Conservation (phyloP, 2,329 filamentous ascomycete genomes). For the Daldinia sp. region DNA sequence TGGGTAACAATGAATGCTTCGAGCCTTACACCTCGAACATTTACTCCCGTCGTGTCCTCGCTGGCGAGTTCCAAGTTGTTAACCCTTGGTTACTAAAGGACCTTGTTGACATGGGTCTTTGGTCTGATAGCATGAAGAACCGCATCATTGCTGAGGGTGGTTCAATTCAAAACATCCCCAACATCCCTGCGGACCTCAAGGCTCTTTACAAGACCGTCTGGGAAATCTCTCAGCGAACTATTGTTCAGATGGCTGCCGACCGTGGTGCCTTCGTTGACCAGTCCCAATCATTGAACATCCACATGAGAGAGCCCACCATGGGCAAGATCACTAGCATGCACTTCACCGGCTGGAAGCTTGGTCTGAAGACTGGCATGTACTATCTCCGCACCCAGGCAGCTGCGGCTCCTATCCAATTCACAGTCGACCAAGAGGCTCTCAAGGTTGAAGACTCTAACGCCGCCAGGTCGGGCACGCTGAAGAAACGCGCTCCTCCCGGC, state of each 20-base stretch:
- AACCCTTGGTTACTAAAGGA: constrained; percentile 99
- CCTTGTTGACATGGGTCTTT: constrained; percentile 95
- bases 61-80: constrained; percentile 98
- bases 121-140: constrained; percentile 99
- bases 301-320: constrained; percentile 99
- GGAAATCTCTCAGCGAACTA: constrained; percentile 96
- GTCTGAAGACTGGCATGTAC: constrained; percentile 99
- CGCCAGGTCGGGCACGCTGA: constrained; percentile 66
- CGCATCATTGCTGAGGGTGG: constrained; percentile 97
- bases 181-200: constrained; percentile 96
- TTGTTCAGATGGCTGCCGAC: constrained; percentile 98
- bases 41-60: constrained; percentile 96
- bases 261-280: constrained; percentile 99
- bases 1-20: constrained; percentile 99
- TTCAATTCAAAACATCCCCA: constrained; percentile 95
- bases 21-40: constrained; percentile 99
- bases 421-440: constrained; percentile 94
- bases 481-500: constrained; percentile 73
- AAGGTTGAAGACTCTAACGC: constrained; percentile 85
- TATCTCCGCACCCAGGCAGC: constrained; percentile 98
- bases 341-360: constrained; percentile 98
- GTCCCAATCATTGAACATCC: constrained; percentile 98
- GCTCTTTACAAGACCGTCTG: constrained; percentile 99
- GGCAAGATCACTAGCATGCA: constrained; percentile 99
- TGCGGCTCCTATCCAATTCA: constrained; percentile 97